Base-by-base conservation (phyloP, 1,139 yeast genomes). In the Candida sp. region DNA sequence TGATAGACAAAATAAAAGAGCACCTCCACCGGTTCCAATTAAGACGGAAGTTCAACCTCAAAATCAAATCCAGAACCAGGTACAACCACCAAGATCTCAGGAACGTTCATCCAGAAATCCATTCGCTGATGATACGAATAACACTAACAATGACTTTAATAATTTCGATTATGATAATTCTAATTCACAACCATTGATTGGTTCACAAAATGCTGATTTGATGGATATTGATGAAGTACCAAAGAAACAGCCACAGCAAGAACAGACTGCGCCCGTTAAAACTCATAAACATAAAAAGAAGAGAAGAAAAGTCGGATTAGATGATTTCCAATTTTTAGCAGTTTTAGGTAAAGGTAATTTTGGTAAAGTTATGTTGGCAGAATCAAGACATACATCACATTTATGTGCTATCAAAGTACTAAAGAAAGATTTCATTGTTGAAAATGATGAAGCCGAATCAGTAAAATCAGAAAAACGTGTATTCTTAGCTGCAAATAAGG, bases 341-440 rank as follows among this genome's bases (percentile, higher is more conserved):
- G 99, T 93, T 6, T 75, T 93, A 52, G 99, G 99, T 60, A 91
- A 90, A 61, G 99, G 98, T 67, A 93, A 93, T 63, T 93, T 93
- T 63, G 99, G 99, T 68, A 93, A 93, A 61, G 98, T 93, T 45
- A 88, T 93, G 91, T 77, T 93, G 53, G 98, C 97, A 2, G 96
- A 90, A 68, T 87, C 96, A 19, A 83, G 93, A 57, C 88, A 84
- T 49, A 77, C 87, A 2, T 79, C 78, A 45, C 79, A 81, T 47
- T 68, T 93, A 45, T 93, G 96, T 70, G 99, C 99, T 22, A 91
- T 93, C 46, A 93, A 93, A 66, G 97, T 93, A 22, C 76, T 93
- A 64, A 93, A 93, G 75, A 93, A 93, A 66, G 97, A 91, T 57
- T 89, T 88, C 58, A 90, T 93, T 50, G 87, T 93, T 48, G 97